Base-by-base conservation (phyloP, 2,329 filamentous ascomycete genomes). In the Venturiaceae sp. region DNA sequence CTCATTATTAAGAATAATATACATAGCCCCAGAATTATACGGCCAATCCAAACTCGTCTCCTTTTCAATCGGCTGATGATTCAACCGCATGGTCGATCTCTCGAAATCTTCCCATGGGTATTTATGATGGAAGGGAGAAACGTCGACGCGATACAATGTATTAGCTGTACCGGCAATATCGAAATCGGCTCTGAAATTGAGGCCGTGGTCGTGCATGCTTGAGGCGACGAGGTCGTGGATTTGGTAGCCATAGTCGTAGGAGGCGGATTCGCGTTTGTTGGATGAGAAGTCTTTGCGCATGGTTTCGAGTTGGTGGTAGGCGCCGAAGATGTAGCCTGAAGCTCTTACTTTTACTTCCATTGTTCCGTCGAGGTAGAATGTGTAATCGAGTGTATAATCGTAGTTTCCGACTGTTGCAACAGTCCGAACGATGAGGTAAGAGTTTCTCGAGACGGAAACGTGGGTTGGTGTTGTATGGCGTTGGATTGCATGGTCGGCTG, bases 401-500 rank as follows among this genome's bases (percentile, higher is more conserved):
- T 81, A 80, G 65, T 80, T 80, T 0, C 77, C 79, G 2, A 82
- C 73, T 0, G 78, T 81, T 2, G 74, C 71, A 3, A 82, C 71
- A 0, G 70, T 73, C 0, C 80, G 72, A 4, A 82, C 66, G 0
- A 71, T 71, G 50, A 82, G 69, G 13, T 65, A 63, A 13, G 68
- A 67, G 56, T 70, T 71, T 55, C 65, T 66, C 9, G 66, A 66
- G 21, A 67, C 63, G 33, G 65, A 69, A 2, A 68, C 66, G 50
- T 69, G 66, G 3, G 60, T 60, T 5, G 57, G 53, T 9, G 63
- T 61, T 3, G 67, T 66, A 56, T 72, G 70, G 36, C 69, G 63
- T 33, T 69, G 67, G 41, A 72, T 64, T 0, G 70, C 67, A 32
- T 65, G 68, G 39, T 66, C 67, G 0, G 69, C 62, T 33, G 71